These are phyloP conservation scores for Trichoderma arundinaceum DNA, from an alignment of 2,329 filamentous ascomycete genomes.

Conservation along the genomic window DNA sequence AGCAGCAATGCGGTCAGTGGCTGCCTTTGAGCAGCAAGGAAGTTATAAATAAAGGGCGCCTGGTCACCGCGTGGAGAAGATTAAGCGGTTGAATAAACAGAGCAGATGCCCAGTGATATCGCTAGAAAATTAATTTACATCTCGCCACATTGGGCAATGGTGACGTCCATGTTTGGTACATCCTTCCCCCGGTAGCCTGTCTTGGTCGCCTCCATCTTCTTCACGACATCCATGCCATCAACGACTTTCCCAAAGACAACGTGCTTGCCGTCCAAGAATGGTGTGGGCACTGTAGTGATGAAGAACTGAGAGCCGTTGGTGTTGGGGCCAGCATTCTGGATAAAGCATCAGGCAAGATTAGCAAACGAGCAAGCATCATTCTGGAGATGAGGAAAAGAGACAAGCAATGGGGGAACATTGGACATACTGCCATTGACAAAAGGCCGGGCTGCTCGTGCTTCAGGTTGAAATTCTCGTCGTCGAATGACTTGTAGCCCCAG, in stretches of 20 bases:
- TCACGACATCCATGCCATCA: slow-evolving; percentile 87
- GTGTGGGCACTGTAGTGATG: slow-evolving; percentile 86
- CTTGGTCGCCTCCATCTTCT: slow-evolving; percentile 90
- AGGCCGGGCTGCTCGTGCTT: slow-evolving; percentile 82
- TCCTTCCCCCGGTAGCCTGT: slow-evolving; percentile 76
- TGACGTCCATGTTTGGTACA: slow-evolving; percentile 82
- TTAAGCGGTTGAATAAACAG: too few species aligned
- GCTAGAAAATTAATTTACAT: slow-evolving; percentile 63
- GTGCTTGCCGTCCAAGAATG: slow-evolving; percentile 90
- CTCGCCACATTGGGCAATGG: slow-evolving; percentile 87
- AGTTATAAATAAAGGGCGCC: too few species aligned
- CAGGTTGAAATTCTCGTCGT: slow-evolving; percentile 85
- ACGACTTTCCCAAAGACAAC: slow-evolving; percentile 93
- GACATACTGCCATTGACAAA: slow-evolving; percentile 87
- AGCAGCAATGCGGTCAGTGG: too few species aligned
- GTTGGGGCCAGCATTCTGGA: slow-evolving; percentile 84
- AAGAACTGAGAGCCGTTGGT: slow-evolving; percentile 98
- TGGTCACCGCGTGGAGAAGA: too few species aligned
- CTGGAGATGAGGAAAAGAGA: neutral
- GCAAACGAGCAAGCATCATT: neutral
- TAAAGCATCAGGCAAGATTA: neutral
- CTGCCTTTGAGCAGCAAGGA: too few species aligned
- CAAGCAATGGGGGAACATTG: neutral
- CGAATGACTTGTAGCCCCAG: slow-evolving; percentile 83
- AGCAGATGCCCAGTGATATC: too few species aligned